Base-by-base conservation (phyloP, 192 early-diverging fungal species). In the Mortierella antarctica region DNA sequence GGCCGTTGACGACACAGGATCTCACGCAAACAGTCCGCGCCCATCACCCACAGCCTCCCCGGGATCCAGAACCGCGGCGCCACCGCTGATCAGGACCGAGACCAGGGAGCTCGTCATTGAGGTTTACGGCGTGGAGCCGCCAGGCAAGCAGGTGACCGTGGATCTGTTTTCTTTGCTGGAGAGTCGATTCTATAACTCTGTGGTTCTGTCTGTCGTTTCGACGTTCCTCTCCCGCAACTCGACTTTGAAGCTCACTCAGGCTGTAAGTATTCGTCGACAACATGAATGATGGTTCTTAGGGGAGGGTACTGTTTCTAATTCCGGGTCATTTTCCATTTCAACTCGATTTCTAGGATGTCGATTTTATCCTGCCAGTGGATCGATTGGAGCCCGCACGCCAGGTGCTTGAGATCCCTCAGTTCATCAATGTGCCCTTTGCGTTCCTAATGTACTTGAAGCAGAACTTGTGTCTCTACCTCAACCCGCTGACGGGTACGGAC, bases 301-400 rank as follows among this genome's bases (percentile, higher is more conserved):
- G 8, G 20, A n/a, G 58, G 49, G 20, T 65, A 18, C 17, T 53
- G 21, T 52, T 62, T 14, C 63, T 46, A 65, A 45, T 31, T 31
- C 31, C 31, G 31, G 31, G 31, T 31, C 3, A 31, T 31, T 31
- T 31, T 1, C 31, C 18, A 51, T 40, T 23, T 53, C 59, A 62
- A 47, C 18, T 61, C 21, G 40, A 18, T 23, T n/a, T n/a, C 44
- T 83, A 89, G 88, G 95, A 96, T 82, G 85, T 93, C 17, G 93
- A 94, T 44, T 95, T 96, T 66, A 92, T 94, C 60, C 70, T 95
- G 0, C 93, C 93, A 0, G 77, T 89, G 31, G 78, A 87, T n/a
- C 82, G 87, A 64, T 18, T 76, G 6, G 84, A 87, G 11, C 72
- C 82, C 8, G 61, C 73, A 44, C 57, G 76, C 4, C 71, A 82